These are phyloP conservation scores for Rhododendron ovatum DNA, from an alignment of 148 eudicot species.

Conservation along the genomic window DNA sequence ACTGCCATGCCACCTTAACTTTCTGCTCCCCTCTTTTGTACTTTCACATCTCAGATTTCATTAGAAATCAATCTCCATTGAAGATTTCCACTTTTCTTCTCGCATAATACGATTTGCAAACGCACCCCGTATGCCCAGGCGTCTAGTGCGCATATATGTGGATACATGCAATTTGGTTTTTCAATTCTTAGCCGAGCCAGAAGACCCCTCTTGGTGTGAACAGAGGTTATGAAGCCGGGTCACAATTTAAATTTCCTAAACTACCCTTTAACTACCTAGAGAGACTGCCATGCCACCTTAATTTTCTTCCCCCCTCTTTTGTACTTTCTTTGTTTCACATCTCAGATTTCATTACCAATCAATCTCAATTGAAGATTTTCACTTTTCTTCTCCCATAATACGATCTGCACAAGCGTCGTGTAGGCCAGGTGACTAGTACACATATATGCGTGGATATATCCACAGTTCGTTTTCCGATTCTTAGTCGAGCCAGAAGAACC, in stretches of 20 bases:
- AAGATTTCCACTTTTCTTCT: neutral
- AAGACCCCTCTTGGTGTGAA: neutral
- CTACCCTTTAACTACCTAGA: neutral
- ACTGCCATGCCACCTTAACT: neutral
- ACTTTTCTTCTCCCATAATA: neutral
- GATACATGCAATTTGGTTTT: neutral
- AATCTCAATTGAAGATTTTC: neutral
- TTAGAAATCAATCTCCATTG: neutral
- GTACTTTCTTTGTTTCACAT: neutral
- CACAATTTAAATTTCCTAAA: neutral
- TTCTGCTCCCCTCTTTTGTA: neutral
- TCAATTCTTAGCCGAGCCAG: neutral
- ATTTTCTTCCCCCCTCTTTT: neutral
- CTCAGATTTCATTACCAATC: neutral
- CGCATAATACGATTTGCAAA: neutral
- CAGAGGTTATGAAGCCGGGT: neutral
- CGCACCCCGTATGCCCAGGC: neutral
- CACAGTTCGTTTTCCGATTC: neutral
- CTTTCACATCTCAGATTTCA: neutral
- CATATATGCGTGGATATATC: neutral
- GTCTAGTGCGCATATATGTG: neutral
- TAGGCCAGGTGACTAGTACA: neutral
- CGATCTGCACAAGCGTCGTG: neutral
- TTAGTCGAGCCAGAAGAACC: neutral
- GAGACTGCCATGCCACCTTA: neutral